phyloP scores from a whole-genome alignment of 176 grass and related monocot species.

The Microstegium vimineum region DNA sequence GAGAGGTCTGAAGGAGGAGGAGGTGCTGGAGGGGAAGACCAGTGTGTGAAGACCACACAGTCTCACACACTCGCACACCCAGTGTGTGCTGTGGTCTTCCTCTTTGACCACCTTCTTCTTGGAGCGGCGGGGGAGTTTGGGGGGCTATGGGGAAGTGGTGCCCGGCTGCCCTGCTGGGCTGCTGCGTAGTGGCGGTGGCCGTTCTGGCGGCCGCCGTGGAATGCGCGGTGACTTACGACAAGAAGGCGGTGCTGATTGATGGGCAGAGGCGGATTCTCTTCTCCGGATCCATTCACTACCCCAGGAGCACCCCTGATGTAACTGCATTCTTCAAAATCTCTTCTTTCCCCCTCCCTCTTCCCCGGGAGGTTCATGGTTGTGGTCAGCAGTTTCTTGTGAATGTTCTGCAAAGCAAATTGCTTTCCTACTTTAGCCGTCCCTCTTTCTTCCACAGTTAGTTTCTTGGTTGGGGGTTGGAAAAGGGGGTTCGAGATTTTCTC shows the following conservation, averaged over 20 bases:
- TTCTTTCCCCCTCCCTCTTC: not conserved
- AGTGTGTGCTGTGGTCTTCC: conserved; percentile 12
- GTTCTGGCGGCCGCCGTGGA: conserved; percentile 37
- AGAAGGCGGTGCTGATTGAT: conserved; percentile 75
- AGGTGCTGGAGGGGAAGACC: conserved; percentile 21
- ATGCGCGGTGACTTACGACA: conserved; percentile 82
- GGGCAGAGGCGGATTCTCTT: conserved; percentile 87
- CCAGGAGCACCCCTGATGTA: conserved; percentile 93
- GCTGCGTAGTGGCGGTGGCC: conserved; percentile 19
- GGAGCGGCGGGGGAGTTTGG: conserved; percentile 6
- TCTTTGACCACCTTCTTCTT: not conserved
- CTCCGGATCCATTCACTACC: conserved; percentile 99
- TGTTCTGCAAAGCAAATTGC: conserved; percentile 7
- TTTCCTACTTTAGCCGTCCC: not conserved
- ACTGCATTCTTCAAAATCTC: conserved; percentile 26
- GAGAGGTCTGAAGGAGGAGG: not conserved
- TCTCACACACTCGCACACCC: conserved; percentile 5
- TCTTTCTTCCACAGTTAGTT: not conserved
- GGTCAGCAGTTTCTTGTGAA: conserved; percentile 1
- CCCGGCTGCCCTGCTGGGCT: conserved; percentile 39
- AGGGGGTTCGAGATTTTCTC: conserved; percentile 8
- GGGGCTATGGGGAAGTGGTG: conserved; percentile 21
- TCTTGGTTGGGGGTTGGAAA: not conserved
- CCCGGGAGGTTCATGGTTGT: not conserved
- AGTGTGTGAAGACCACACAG: conserved; percentile 34